A percentile compares a stretch with the other conserved stretches of the same genome.
Evolutionary conservation across 2,329 filamentous ascomycete species (phyloP).

Genomic region (Fusarium sp.): DNA sequence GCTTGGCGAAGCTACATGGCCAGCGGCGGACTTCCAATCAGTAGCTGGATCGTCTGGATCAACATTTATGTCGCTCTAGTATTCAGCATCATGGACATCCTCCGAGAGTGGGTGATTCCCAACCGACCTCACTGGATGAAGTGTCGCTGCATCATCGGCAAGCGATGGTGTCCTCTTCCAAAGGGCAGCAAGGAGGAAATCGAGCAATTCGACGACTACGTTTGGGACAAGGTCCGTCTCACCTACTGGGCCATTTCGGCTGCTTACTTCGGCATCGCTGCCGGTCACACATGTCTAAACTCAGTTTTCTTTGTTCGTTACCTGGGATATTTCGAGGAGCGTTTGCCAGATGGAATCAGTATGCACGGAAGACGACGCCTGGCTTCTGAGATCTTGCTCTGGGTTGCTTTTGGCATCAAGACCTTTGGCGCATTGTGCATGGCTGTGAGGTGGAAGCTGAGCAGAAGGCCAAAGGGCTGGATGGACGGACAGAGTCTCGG

Average conservation of each 20-base stretch:
- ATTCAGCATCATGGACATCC: conserved; percentile 17
- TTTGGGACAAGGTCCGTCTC: conserved; percentile 41
- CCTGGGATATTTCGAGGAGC: conserved; percentile 30
- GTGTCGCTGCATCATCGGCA: conserved; percentile 40
- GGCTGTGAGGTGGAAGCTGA: conserved; percentile 36
- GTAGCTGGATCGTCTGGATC: conserved; percentile 29
- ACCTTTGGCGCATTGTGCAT: conserved; percentile 34
- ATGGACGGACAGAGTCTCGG: conserved; percentile 34
- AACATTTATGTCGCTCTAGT: conserved; percentile 24
- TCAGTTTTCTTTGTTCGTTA: conserved; percentile 30
- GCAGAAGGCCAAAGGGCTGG: conserved; percentile 39
- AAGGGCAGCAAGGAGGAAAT: conserved; percentile 41
- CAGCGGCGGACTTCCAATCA: conserved; percentile 18
- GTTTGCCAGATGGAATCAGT: conserved; percentile 38
- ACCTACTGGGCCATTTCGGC: conserved; percentile 38
- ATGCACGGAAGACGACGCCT: conserved; percentile 32
- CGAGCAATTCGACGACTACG: conserved; percentile 38
- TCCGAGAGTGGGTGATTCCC: conserved; percentile 40
- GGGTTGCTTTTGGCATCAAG: conserved; percentile 33
- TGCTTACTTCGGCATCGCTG: conserved; percentile 30
- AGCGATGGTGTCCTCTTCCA: conserved; percentile 39
- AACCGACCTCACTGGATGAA: conserved; percentile 41
- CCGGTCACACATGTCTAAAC: conserved; percentile 27
- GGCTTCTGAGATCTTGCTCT: conserved; percentile 28
- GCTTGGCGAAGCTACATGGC: conserved; percentile 37